Base-by-base conservation (phyloP, 345 rosid genomes). In the Geranium rotundifolium region DNA sequence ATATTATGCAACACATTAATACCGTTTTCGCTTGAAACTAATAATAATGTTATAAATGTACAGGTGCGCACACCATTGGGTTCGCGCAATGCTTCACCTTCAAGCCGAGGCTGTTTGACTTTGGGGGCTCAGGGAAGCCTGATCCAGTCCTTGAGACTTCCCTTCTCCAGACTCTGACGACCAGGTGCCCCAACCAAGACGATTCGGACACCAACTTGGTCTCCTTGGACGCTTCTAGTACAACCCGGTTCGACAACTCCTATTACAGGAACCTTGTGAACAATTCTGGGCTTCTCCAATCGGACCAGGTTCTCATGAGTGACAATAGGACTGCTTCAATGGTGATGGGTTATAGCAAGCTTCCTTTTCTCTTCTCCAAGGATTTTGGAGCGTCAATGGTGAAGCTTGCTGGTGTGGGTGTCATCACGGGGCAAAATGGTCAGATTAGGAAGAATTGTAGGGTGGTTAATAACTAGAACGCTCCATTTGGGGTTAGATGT, bases 31-130 rank as follows among this genome's bases (percentile, higher is more conserved):
- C 27, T 23, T 23, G 27, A 23, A 23, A 23, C 27, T 23, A 23
- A 23, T 0, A 23, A 23, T 2, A 23, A 23, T 2, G 27, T 23
- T 23, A 2, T 23, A 23, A 23, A 23, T 34, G 41, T 8, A 34
- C 3, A 83, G 89, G 93, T 50, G 89, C 76, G 23, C 88, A 84
- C 68, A 87, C 83, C 0, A 73, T 87, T 61, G 95, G 88, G 3
- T 84, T 84, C 61, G 87, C 95, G 52, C 95, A 81, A 66, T 87
- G 95, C 71, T 73, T 76, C 76, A 73, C 83, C 18, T 82, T 87
- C 81, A 87, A 84, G 78, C 57, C 71, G 30, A 73, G 90, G 75
- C 83, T 84, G 20, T 87, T 80, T 75, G 61, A 87, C 74, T 82
- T 79, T 5, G 73, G 65, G 20, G 79, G 89, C 29, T 72, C 85